Percentiles rank a stretch among this genome's conserved stretches.
These are phyloP conservation scores for Tylopilus subfusipes DNA, from an alignment of 768 basidiomycete genomes.

Conservation along the genomic window DNA sequence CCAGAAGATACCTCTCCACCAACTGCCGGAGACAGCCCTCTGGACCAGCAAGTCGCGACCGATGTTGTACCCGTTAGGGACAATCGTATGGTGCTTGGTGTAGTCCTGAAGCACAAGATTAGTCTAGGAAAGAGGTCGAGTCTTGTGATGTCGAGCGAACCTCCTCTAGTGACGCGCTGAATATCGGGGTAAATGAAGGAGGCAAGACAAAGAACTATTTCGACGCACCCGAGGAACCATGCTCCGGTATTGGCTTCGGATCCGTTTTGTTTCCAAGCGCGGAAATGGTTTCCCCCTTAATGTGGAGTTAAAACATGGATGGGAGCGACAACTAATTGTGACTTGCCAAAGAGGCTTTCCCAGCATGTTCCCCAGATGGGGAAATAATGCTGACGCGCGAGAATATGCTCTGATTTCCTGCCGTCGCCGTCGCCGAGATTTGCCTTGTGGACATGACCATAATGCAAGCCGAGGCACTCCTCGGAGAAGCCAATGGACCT, in stretches of 20 bases:
- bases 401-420: slow-evolving; percentile 60
- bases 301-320: neutral
- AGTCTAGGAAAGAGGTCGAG: neutral
- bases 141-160: slow-evolving; percentile 25
- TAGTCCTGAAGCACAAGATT: slow-evolving; percentile 41
- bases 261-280: slow-evolving; percentile 88
- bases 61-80: slow-evolving; percentile 74
- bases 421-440: slow-evolving; percentile 82
- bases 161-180: slow-evolving; percentile 72
- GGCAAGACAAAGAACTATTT: neutral
- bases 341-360: slow-evolving; percentile 70
- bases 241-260: slow-evolving; percentile 66
- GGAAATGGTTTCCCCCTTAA: slow-evolving; percentile 81
- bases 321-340: neutral
- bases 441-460: slow-evolving; percentile 71
- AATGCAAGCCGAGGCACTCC: slow-evolving; percentile 79
- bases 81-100: slow-evolving; percentile 66
- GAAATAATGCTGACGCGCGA: slow-evolving; percentile 75
- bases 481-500: slow-evolving; percentile 80
- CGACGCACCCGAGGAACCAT: slow-evolving; percentile 77
- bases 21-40: slow-evolving; percentile 55
- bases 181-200: neutral
- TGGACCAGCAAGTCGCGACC: slow-evolving; percentile 79
- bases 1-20: slow-evolving; percentile 70
- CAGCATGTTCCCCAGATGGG: slow-evolving; percentile 84